Conservation (phyloP, 768 basidiomycete species). For the Trichaptum fuscoviolaceum region DNA sequence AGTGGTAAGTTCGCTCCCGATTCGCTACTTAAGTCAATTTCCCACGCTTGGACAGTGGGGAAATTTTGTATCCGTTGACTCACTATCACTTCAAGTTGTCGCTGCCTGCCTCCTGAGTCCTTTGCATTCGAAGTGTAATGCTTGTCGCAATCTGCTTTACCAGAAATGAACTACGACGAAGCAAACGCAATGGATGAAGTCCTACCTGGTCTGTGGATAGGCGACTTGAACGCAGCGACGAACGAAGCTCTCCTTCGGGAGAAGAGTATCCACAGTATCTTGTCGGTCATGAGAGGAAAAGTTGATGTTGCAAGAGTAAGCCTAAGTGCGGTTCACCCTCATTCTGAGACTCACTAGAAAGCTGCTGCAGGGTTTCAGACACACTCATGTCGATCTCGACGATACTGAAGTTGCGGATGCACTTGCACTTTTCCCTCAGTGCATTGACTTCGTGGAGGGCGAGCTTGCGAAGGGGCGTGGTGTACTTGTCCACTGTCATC, state of each 20-base stretch:
- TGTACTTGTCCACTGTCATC: constrained; percentile 87
- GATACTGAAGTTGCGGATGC: constrained; percentile 75
- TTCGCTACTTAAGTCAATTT: too few relatives aligned
- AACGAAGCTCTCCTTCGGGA: constrained; percentile 54
- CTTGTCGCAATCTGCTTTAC: not conserved
- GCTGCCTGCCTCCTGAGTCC: too few relatives aligned
- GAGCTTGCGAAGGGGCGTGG: constrained; percentile 72
- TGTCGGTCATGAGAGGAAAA: constrained; percentile 63
- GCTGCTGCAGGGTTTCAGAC: constrained; percentile 40
- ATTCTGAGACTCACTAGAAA: not conserved
- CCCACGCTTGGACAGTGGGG: too few relatives aligned
- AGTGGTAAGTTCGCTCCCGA: too few relatives aligned
- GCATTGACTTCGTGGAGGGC: constrained; percentile 77
- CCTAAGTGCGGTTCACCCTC: not conserved
- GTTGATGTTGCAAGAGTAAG: not conserved
- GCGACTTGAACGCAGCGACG: constrained; percentile 67
- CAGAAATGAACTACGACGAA: constrained; percentile 7
- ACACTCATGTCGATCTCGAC: constrained; percentile 74
- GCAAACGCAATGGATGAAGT: constrained; percentile 64
- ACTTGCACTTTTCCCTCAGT: constrained; percentile 68
- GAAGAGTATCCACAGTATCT: constrained; percentile 68
- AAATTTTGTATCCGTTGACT: too few relatives aligned
- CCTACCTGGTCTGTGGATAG: constrained; percentile 78
- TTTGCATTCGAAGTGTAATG: not conserved
- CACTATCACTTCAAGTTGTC: too few relatives aligned